Evolutionary conservation across 345 rosid genomes (phyloP).

Genomic region (Acer yangbiense): DNA sequence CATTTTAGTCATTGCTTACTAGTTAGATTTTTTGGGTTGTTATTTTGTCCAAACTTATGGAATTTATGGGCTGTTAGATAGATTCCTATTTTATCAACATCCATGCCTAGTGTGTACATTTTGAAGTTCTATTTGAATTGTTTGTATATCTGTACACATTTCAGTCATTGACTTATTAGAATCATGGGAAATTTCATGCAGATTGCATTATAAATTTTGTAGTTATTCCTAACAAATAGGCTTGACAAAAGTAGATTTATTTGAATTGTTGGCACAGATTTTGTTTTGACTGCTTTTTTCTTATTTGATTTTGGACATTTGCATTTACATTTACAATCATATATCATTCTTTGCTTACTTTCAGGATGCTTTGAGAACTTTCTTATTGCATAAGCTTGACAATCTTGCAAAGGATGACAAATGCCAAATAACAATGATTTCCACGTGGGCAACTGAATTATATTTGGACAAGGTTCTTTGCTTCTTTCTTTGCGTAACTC

Average conservation of each 20-base stretch:
- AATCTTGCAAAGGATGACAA: slow-evolving; percentile 88
- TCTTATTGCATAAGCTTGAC: slow-evolving; percentile 92
- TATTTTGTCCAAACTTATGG: not conserved
- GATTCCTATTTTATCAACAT: not conserved
- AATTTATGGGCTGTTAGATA: not conserved
- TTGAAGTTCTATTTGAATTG: slow-evolving; percentile 7
- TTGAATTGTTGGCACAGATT: not conserved
- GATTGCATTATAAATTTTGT: not conserved
- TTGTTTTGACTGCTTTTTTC: not conserved
- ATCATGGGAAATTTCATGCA: not conserved
- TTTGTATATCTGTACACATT: not conserved
- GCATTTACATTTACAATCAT: slow-evolving; percentile 13
- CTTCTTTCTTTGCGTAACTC: slow-evolving; percentile 28
- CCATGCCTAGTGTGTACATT: slow-evolving; percentile 3
- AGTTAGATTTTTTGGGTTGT: not conserved
- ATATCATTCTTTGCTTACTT: slow-evolving; percentile 27
- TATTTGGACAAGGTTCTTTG: slow-evolving; percentile 92
- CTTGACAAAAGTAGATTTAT: not conserved
- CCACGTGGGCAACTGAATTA: slow-evolving; percentile 98
- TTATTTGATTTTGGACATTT: not conserved
- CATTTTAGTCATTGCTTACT: not conserved
- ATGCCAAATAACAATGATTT: slow-evolving; percentile 98
- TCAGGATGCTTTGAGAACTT: slow-evolving; percentile 99
- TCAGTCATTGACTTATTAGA: not conserved
- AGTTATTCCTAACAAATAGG: not conserved